phyloP scores from a whole-genome alignment of 768 basidiomycete species.

The Suillus hirtellus region DNA sequence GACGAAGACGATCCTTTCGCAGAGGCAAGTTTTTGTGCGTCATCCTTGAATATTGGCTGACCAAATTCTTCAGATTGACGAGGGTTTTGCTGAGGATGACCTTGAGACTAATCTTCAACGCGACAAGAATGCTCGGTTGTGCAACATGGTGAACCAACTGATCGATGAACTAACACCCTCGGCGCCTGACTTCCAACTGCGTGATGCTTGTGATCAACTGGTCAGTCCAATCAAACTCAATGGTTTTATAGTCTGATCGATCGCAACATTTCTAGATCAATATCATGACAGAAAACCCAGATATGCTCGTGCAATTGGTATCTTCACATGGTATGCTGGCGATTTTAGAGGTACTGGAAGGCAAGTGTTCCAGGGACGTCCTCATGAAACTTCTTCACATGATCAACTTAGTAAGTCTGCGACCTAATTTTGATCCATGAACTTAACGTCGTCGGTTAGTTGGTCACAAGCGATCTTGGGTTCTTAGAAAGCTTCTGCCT shows the following conservation, averaged over 20 bases:
- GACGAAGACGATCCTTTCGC: constrained; percentile 98
- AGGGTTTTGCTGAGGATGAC: constrained; percentile 90
- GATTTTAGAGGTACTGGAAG: constrained; percentile 90
- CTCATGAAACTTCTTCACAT: constrained; percentile 84
- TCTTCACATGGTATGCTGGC: constrained; percentile 94
- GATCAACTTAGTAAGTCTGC: constrained; percentile 72
- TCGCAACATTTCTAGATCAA: constrained; percentile 49
- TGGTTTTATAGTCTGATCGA: constrained; percentile 3
- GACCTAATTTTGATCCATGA: not conserved
- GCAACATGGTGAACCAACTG: constrained; percentile 75
- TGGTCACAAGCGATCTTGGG: constrained; percentile 72
- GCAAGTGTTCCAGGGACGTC: constrained; percentile 82
- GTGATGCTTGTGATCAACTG: constrained; percentile 85
- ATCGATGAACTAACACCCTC: constrained; percentile 85
- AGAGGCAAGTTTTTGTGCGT: constrained; percentile 50
- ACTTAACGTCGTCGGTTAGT: constrained; percentile 33
- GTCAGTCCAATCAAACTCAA: constrained; percentile 43
- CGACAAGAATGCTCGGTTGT: constrained; percentile 90
- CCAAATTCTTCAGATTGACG: constrained; percentile 66
- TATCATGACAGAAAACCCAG: constrained; percentile 77
- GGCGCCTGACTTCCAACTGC: constrained; percentile 78
- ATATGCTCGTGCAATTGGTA: constrained; percentile 87
- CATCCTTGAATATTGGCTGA: constrained; percentile 10
- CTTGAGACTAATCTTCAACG: constrained; percentile 89
- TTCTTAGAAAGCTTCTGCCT: constrained; percentile 95